A percentile compares a stretch with the other conserved stretches of the same genome.
Conservation (phyloP, 2,329 filamentous ascomycete species). For the Fusarium sp. region DNA sequence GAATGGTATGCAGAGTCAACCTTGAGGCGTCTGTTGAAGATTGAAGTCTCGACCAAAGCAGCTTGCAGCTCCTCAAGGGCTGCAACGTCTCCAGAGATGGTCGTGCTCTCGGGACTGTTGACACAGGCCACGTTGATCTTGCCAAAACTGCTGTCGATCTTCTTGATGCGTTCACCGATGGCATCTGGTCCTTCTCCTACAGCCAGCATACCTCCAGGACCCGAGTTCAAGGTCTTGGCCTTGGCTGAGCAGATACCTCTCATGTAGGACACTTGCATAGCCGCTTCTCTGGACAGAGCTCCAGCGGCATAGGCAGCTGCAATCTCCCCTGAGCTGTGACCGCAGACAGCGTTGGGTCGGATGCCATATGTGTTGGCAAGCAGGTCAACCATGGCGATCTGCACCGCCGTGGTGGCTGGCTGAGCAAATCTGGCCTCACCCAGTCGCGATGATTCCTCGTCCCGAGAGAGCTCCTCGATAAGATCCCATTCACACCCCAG, state of each 20-base stretch:
- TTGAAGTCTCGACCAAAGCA: constrained; percentile 41
- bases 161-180: neutral
- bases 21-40: constrained; percentile 47
- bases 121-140: constrained; percentile 37
- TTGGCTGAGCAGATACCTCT: constrained; percentile 42
- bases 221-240: neutral
- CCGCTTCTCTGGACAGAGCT: constrained; percentile 37
- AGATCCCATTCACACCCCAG: constrained; percentile 23
- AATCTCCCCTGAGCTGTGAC: constrained; percentile 56
- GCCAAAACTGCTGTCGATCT: neutral
- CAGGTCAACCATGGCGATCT: constrained; percentile 29
- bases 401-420: constrained; percentile 23
- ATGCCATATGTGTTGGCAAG: constrained; percentile 41
- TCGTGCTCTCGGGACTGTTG: constrained; percentile 46
- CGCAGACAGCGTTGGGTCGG: constrained; percentile 47
- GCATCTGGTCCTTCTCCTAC: constrained; percentile 3
- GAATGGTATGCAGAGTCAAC: constrained; percentile 60
- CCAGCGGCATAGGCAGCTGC: constrained; percentile 52
- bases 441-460: neutral
- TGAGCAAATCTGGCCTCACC: constrained; percentile 17
- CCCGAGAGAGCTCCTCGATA: constrained; percentile 8
- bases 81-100: constrained; percentile 41
- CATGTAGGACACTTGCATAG: constrained; percentile 50
- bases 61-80: constrained; percentile 43
- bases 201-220: constrained; percentile 15